Evolutionary conservation across 164 flowering plant species (phyloP).

Genomic region (Vitis cinerea): DNA sequence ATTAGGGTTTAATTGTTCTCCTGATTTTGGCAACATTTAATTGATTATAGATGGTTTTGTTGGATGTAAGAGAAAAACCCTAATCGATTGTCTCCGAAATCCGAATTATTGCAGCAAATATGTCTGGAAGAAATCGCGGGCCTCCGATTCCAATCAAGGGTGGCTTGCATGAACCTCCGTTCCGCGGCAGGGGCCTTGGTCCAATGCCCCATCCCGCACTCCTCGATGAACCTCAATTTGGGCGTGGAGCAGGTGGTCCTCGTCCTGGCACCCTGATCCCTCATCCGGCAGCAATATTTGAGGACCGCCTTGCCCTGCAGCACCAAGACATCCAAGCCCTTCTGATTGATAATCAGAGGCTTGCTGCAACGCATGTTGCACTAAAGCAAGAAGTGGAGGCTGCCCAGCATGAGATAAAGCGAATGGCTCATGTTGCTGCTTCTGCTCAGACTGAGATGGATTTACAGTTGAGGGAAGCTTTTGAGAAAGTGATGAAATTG

Average conservation of each 20-base stretch:
- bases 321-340: constrained; percentile 62
- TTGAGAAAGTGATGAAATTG: constrained; percentile 50
- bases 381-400: constrained; percentile 67
- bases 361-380: constrained; percentile 68
- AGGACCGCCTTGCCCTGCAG: constrained; percentile 45
- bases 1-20: too few species aligned
- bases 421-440: constrained; percentile 40
- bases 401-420: constrained; percentile 60
- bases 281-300: constrained; percentile 24
- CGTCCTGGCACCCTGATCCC: not conserved
- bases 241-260: not conserved
- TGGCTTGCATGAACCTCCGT: too few species aligned
- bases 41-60: too few species aligned
- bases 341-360: constrained; percentile 65
- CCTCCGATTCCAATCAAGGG: not conserved
- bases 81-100: too few species aligned
- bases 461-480: constrained; percentile 54
- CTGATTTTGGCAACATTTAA: too few species aligned
- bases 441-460: constrained; percentile 62
- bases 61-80: too few species aligned
- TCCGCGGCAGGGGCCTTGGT: too few species aligned
- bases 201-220: not conserved
- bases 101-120: not conserved
- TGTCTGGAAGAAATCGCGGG: constrained; percentile 26
- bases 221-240: constrained; percentile 6